Conservation (phyloP, 202 grass and related monocot genomes). For the Setaria viridis region DNA sequence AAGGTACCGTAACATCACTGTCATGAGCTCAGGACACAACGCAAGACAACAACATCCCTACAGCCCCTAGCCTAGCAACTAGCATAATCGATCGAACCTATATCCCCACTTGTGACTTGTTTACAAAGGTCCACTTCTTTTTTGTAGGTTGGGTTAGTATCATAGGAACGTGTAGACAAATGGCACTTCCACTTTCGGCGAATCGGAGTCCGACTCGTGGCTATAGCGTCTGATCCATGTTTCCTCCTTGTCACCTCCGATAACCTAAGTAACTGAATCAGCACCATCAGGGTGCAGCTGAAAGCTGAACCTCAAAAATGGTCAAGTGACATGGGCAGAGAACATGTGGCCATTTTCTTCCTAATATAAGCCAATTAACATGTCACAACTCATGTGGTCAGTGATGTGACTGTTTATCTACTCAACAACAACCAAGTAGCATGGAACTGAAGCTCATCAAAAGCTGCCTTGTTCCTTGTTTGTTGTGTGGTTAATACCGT, state of each 20-base stretch:
- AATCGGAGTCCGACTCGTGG: not conserved
- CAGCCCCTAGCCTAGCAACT: not conserved
- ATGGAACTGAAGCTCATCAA: constrained; percentile 18
- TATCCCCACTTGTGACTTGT: constrained; percentile 5
- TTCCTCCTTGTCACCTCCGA: constrained; percentile 15
- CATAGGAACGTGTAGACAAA: not conserved
- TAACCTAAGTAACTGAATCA: not conserved
- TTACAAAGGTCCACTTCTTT: not conserved
- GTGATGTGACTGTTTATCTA: constrained; percentile 29
- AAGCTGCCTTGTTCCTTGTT: not conserved
- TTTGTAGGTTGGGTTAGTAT: constrained; percentile 10
- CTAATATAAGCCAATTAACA: constrained; percentile 9
- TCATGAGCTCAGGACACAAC: constrained; percentile 1
- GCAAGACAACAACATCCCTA: not conserved
- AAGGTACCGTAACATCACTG: constrained; percentile 1
- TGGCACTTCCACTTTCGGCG: not conserved
- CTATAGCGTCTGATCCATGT: not conserved
- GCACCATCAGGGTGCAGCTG: not conserved
- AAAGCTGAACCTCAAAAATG: constrained; percentile 24
- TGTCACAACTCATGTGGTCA: constrained; percentile 1
- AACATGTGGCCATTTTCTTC: constrained; percentile 18
- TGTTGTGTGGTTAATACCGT: not conserved
- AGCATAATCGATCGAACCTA: constrained; percentile 30
- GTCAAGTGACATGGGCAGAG: not conserved
- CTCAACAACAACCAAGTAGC: constrained; percentile 20